These are phyloP conservation scores for Penicillium taxi DNA, from an alignment of 495 filamentous ascomycete genomes.

Conservation along the genomic window DNA sequence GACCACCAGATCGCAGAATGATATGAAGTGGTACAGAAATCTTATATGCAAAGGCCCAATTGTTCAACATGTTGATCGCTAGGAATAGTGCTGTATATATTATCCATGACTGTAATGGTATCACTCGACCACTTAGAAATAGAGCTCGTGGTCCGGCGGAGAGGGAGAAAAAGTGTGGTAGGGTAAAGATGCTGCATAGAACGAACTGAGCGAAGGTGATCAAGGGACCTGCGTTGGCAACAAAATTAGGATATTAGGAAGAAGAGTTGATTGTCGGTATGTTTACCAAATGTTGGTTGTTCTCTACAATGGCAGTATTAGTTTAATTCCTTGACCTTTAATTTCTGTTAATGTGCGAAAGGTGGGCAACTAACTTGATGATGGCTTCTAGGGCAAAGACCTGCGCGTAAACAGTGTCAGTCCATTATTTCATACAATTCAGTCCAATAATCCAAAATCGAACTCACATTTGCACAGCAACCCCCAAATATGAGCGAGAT, in stretches of 20 bases:
- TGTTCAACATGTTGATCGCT: conserved; percentile 87
- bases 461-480: conserved; percentile 89
- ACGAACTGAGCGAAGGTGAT: conserved; percentile 93
- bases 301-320: conserved; percentile 23
- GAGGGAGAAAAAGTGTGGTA: conserved; percentile 66
- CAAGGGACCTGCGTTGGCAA: conserved; percentile 55
- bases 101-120: conserved; percentile 78
- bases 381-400: conserved; percentile 93
- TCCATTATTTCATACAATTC: neutral
- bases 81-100: conserved; percentile 89
- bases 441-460: too few relatives aligned
- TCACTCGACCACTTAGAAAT: conserved; percentile 66
- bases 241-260: neutral
- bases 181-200: conserved; percentile 60
- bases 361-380: conserved; percentile 64
- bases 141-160: conserved; percentile 52
- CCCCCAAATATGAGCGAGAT: conserved; percentile 90
- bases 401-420: conserved; percentile 30
- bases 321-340: conserved; percentile 2
- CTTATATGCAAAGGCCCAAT: conserved; percentile 93
- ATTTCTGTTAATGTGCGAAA: neutral
- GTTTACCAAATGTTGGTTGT: conserved; percentile 31
- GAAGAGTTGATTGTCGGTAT: neutral
- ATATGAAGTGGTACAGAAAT: conserved; percentile 97
- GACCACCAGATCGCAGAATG: conserved; percentile 88